A percentile compares a stretch with the other conserved stretches of the same genome.
phyloP scores from a whole-genome alignment of 2,329 filamentous ascomycete genomes.

The Colletotrichum sp. region DNA sequence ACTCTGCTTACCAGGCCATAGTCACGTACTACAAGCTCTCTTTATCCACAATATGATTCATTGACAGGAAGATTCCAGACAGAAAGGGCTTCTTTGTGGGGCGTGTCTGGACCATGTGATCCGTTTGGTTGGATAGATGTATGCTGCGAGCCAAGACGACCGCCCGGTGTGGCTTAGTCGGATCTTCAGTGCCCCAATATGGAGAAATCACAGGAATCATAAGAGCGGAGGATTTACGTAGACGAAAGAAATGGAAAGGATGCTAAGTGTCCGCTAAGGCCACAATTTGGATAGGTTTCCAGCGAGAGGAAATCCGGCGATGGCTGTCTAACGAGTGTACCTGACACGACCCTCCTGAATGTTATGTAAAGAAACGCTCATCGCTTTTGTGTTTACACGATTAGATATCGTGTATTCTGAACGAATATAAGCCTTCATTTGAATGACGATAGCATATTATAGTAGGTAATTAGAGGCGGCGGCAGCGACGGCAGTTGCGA shows the following conservation, averaged over 20 bases:
- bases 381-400: accelerated
- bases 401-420: neutral
- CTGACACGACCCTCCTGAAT: accelerated
- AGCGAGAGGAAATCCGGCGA: neutral
- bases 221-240: neutral
- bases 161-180: neutral
- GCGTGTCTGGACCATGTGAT: neutral
- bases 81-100: neutral
- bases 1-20: neutral
- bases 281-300: neutral
- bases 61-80: neutral
- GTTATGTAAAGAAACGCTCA: neutral
- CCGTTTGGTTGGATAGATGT: neutral
- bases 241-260: accelerated
- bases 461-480: neutral
- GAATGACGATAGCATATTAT: neutral
- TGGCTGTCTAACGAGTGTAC: neutral
- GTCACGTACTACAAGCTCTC: accelerated
- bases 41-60: accelerated
- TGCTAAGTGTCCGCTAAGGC: accelerated
- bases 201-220: neutral
- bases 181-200: neutral
- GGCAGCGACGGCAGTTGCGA: neutral
- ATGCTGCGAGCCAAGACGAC: accelerated
- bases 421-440: neutral